Evolutionary conservation across 441 rosid species (phyloP).

Genomic region (Jatropha podagrica): DNA sequence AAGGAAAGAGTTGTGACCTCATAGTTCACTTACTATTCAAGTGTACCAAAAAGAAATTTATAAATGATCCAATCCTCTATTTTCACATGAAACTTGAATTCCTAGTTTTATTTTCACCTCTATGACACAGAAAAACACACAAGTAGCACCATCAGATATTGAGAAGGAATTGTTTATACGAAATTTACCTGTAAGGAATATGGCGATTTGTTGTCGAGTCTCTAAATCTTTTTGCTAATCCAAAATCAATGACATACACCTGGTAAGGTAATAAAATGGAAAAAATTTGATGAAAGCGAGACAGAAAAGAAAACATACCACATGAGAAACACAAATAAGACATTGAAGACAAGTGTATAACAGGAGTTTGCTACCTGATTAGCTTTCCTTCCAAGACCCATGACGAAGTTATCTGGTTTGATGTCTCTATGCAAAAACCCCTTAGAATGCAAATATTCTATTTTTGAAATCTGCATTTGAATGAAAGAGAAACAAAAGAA

Average conservation of each 20-base stretch:
- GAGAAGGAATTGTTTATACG: neutral
- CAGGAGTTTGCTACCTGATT: constrained; percentile 55
- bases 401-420: constrained; percentile 89
- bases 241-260: constrained; percentile 62
- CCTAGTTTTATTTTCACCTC: neutral
- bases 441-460: constrained; percentile 80
- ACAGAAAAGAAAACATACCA: neutral
- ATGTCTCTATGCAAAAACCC: constrained; percentile 90
- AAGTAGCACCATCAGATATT: neutral
- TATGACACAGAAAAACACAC: neutral
- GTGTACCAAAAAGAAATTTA: neutral
- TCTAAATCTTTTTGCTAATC: constrained; percentile 57
- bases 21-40: neutral
- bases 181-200: constrained; percentile 51
- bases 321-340: constrained; percentile 1
- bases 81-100: neutral
- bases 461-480: constrained; percentile 60
- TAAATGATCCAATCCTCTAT: neutral
- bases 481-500: constrained; percentile 1
- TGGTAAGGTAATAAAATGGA: constrained; percentile 17
- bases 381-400: constrained; percentile 94
- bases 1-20: neutral
- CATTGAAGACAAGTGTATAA: neutral
- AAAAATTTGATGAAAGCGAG: neutral
- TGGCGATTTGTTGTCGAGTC: constrained; percentile 51